These are phyloP conservation scores for Astrothelium subdiscretum DNA, from an alignment of 495 filamentous ascomycete species.

Conservation along the genomic window DNA sequence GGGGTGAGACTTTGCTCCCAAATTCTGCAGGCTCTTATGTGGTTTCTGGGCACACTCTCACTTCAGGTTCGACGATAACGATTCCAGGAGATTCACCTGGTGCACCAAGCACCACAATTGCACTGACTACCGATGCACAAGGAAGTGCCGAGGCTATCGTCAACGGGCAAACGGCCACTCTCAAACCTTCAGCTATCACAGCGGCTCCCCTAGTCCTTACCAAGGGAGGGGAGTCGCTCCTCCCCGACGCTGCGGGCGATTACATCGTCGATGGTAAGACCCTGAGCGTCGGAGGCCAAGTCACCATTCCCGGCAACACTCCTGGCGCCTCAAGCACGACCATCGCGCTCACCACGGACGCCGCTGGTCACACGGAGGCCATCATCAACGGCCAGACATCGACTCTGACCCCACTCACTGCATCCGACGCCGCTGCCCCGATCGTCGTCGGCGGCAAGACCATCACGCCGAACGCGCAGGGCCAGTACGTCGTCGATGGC, in stretches of 20 bases:
- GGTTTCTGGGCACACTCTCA: conserved; percentile 1
- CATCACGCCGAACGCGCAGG: background rate
- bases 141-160: background rate
- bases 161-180: background rate
- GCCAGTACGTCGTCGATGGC: background rate
- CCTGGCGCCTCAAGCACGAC: background rate
- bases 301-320: background rate
- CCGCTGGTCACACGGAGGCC: background rate
- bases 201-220: background rate
- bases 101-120: background rate
- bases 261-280: conserved; percentile 7
- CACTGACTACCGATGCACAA: background rate
- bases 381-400: background rate
- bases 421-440: background rate
- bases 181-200: background rate
- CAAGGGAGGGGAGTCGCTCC: background rate
- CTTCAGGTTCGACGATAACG: conserved; percentile 1
- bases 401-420: background rate
- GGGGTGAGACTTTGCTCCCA: background rate
- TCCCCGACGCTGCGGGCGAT: background rate
- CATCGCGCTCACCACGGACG: background rate
- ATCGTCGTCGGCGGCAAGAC: background rate
- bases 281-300: background rate
- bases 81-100: background rate
- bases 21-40: background rate